Evolutionary conservation across 371 early-diverging fungal species (phyloP).

Genomic region (Quaeritorhiza haematococci): DNA sequence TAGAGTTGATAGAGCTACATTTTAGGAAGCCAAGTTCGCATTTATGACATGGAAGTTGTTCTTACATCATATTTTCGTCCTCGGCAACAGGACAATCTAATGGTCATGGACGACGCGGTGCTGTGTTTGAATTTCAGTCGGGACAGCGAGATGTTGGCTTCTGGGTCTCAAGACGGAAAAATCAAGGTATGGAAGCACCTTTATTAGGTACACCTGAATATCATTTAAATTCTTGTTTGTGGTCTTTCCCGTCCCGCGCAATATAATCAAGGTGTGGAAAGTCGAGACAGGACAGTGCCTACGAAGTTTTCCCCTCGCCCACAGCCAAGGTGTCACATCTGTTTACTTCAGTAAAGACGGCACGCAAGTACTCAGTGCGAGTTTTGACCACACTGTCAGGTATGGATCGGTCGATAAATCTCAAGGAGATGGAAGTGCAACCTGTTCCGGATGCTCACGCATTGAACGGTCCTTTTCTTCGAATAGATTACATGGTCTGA

Average conservation of each 20-base stretch:
- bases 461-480: no score
- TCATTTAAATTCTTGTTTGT: neutral
- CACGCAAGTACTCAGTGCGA: slow-evolving; percentile 67
- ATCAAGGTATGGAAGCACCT: slow-evolving; percentile 53
- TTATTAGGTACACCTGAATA: neutral
- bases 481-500: slow-evolving; percentile 81
- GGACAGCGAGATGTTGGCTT: slow-evolving; percentile 74
- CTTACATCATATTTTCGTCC: no score
- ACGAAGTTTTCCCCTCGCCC: slow-evolving; percentile 72
- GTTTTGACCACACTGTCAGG: slow-evolving; percentile 75
- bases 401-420: slow-evolving; percentile 12
- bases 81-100: slow-evolving; percentile 64
- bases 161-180: slow-evolving; percentile 80
- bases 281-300: slow-evolving; percentile 69
- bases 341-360: slow-evolving; percentile 70
- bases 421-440: neutral
- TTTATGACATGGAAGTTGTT: no score
- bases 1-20: no score
- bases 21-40: no score
- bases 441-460: neutral
- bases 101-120: slow-evolving; percentile 87
- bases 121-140: slow-evolving; percentile 68
- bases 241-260: no score
- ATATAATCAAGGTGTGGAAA: slow-evolving; percentile 61
- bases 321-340: slow-evolving; percentile 77